Evolutionary conservation across 83 land plant species (phyloP).

Genomic region (Picea abies): DNA sequence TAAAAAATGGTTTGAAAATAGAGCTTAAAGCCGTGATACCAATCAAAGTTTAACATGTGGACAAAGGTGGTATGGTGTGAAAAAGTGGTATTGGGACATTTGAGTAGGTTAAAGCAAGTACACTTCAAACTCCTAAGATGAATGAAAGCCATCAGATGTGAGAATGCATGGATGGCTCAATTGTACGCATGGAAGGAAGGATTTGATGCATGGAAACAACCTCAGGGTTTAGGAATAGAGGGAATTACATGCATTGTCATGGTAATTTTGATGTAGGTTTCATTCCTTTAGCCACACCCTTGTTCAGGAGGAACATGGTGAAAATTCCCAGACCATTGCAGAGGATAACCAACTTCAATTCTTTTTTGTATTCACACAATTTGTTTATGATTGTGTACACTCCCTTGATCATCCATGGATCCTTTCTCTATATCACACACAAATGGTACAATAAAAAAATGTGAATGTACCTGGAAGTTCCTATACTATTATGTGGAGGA

Average conservation of each 20-base stretch:
- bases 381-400: slow-evolving; percentile 74
- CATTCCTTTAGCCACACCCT: slow-evolving; percentile 79
- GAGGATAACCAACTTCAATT: slow-evolving; percentile 76
- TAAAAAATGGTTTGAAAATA: too few species aligned
- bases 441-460: slow-evolving; percentile 67
- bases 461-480: slow-evolving; percentile 86
- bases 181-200: too few species aligned
- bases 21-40: too few species aligned
- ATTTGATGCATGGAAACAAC: too few species aligned
- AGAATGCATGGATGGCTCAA: too few species aligned
- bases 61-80: too few species aligned
- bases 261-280: slow-evolving; percentile 75
- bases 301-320: slow-evolving; percentile 62
- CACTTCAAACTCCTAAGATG: too few species aligned
- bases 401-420: slow-evolving; percentile 70
- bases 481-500: slow-evolving; percentile 62
- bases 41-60: too few species aligned
- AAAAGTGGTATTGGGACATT: too few species aligned
- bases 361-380: slow-evolving; percentile 96
- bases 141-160: too few species aligned
- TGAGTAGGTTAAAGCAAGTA: too few species aligned
- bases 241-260: slow-evolving; percentile 74
- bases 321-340: slow-evolving; percentile 70
- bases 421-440: slow-evolving; percentile 53
- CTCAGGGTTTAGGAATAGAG: slow-evolving; percentile 19